These are phyloP conservation scores for Yamadazyma phyllophila DNA, from an alignment of 805 yeast species.

Conservation along the genomic window DNA sequence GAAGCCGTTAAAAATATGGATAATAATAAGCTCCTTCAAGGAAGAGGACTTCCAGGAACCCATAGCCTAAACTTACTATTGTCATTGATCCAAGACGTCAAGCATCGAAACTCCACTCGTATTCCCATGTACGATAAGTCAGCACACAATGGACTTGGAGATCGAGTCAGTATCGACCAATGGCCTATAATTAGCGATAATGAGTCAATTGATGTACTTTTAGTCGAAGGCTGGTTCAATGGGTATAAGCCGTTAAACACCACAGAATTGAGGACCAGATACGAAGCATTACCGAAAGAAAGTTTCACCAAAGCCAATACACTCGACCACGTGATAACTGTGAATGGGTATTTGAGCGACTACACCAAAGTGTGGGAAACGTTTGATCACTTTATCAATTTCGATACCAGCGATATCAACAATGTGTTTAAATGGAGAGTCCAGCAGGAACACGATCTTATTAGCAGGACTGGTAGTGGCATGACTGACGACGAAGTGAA, in stretches of 20 bases:
- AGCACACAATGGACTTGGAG: constrained; percentile 71
- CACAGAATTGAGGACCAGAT: constrained; percentile 15
- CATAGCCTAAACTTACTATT: constrained; percentile 64
- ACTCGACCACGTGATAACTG: constrained; percentile 27
- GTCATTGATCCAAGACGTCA: constrained; percentile 31
- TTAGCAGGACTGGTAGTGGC: constrained; percentile 57
- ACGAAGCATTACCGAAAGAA: not conserved
- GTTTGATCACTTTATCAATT: constrained; percentile 60
- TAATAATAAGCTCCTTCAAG: constrained; percentile 58
- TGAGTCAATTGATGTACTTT: constrained; percentile 52
- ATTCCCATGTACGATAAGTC: constrained; percentile 81
- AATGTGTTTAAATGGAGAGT: constrained; percentile 78
- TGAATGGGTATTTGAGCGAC: constrained; percentile 51
- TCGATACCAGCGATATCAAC: constrained; percentile 56
- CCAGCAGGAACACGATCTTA: constrained; percentile 68
- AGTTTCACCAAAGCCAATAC: constrained; percentile 15
- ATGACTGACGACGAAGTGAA: constrained; percentile 75
- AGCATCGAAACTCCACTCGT: constrained; percentile 20
- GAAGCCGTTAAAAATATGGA: constrained; percentile 19
- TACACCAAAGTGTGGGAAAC: constrained; percentile 59
- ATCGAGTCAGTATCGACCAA: constrained; percentile 45
- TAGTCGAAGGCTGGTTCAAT: constrained; percentile 93
- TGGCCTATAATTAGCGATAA: constrained; percentile 42
- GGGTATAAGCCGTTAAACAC: constrained; percentile 53
- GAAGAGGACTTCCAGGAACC: constrained; percentile 93